Conservation (phyloP, 805 yeast genomes). For the Komagataella ulmi region DNA sequence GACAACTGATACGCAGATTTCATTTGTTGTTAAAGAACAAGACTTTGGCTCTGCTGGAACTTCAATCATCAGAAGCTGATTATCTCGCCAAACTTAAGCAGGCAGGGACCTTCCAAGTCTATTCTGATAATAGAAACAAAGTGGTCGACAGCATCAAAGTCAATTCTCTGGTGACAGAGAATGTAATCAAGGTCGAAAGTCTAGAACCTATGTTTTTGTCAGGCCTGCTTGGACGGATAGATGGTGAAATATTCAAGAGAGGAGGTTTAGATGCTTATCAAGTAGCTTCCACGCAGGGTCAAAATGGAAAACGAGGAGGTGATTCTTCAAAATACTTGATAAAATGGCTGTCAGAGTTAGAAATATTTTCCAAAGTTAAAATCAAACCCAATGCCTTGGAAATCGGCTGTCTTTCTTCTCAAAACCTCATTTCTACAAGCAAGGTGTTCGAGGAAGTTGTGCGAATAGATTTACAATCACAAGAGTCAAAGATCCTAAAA, state of each 20-base stretch:
- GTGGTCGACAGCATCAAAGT: not conserved
- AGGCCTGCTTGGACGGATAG: not conserved
- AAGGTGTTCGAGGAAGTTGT: constrained; percentile 35
- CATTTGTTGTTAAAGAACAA: constrained; percentile 58
- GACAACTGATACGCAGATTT: constrained; percentile 65
- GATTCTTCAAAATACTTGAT: constrained; percentile 77
- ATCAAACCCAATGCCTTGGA: constrained; percentile 43
- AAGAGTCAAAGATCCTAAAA: constrained; percentile 53
- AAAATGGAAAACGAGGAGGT: constrained; percentile 67
- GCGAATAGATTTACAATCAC: constrained; percentile 73
- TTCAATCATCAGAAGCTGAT: constrained; percentile 12
- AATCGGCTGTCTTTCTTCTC: constrained; percentile 67
- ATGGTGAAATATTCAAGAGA: constrained; percentile 1
- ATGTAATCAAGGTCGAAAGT: not conserved
- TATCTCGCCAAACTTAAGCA: not conserved
- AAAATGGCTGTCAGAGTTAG: constrained; percentile 46
- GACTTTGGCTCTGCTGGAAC: constrained; percentile 22
- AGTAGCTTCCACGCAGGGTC: constrained; percentile 78
- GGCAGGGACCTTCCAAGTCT: not conserved
- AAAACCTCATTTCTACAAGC: constrained; percentile 53
- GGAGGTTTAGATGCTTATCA: constrained; percentile 82
- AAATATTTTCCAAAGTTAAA: not conserved
- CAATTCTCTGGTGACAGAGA: not conserved
- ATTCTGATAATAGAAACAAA: not conserved
- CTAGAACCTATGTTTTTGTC: not conserved